phyloP scores from a whole-genome alignment of 306 rosid species.

The Glycyrrhiza uralensis region DNA sequence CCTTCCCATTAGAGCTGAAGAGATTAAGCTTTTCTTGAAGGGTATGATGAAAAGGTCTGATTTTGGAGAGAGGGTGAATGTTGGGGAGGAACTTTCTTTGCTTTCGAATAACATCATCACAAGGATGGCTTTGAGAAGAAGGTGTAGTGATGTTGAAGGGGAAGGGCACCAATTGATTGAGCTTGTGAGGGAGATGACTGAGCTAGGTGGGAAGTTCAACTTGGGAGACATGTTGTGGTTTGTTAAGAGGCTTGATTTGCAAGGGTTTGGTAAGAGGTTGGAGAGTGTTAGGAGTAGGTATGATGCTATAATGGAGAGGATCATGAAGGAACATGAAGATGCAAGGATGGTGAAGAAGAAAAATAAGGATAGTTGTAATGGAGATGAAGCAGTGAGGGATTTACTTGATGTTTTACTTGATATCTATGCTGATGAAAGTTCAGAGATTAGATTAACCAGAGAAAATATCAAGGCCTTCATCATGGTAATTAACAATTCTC shows the following conservation, averaged over 20 bases:
- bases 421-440: slow-evolving; percentile 29
- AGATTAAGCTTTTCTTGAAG: slow-evolving; percentile 24
- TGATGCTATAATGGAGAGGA: slow-evolving; percentile 50
- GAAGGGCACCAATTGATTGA: slow-evolving; percentile 39
- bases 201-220: slow-evolving; percentile 35
- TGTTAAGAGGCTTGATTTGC: slow-evolving; percentile 49
- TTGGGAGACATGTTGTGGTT: slow-evolving; percentile 39
- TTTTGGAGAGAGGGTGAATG: slow-evolving; percentile 26
- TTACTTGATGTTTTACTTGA: slow-evolving; percentile 55
- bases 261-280: slow-evolving; percentile 44
- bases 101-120: slow-evolving; percentile 38
- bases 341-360: slow-evolving; percentile 19
- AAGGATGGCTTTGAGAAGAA: slow-evolving; percentile 46
- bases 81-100: slow-evolving; percentile 37
- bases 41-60: slow-evolving; percentile 7
- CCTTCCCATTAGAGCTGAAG: slow-evolving; percentile 39
- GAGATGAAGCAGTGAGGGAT: slow-evolving; percentile 27
- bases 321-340: slow-evolving; percentile 53
- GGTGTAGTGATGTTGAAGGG: slow-evolving; percentile 42
- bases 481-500: slow-evolving; percentile 28
- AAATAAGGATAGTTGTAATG: neutral
- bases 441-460: slow-evolving; percentile 47
- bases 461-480: slow-evolving; percentile 57
- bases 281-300: slow-evolving; percentile 31
- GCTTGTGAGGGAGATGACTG: slow-evolving; percentile 37